phyloP scores from a whole-genome alignment of 1,284 basidiomycete genomes.

The Retiboletus flavoniger region DNA sequence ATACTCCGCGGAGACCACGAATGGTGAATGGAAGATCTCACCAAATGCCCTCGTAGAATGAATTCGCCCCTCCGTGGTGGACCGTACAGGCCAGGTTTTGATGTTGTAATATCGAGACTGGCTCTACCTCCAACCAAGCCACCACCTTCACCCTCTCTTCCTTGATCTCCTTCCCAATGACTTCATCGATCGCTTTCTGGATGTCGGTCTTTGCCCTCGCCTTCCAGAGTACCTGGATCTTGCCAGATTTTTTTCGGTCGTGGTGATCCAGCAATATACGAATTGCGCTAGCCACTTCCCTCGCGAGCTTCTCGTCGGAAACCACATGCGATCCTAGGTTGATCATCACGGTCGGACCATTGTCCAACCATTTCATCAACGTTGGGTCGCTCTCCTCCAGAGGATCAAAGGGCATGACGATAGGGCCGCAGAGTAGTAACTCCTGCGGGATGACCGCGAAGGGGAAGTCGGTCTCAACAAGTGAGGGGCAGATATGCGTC shows the following conservation, averaged over 20 bases:
- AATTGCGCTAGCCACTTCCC: slow-evolving; percentile 9
- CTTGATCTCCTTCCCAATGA: neutral
- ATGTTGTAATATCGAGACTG: slow-evolving; percentile 16
- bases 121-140: slow-evolving; percentile 16
- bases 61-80: slow-evolving; percentile 22
- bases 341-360: slow-evolving; percentile 10
- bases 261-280: slow-evolving; percentile 9
- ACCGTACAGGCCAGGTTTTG: slow-evolving; percentile 13
- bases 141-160: neutral
- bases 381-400: slow-evolving; percentile 12
- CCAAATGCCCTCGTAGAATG: slow-evolving; percentile 17
- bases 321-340: slow-evolving; percentile 7
- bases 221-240: slow-evolving; percentile 12
- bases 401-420: slow-evolving; percentile 11
- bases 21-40: neutral
- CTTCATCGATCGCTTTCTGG: neutral
- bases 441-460: slow-evolving; percentile 1
- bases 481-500: slow-evolving; percentile 6
- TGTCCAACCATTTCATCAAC: slow-evolving; percentile 12
- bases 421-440: slow-evolving; percentile 7
- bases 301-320: neutral
- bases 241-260: neutral
- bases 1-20: neutral
- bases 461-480: slow-evolving; percentile 3
- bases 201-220: neutral